Evolutionary conservation across 495 filamentous ascomycete species (phyloP), one percentile per base, ranked within the genome.

Genomic region (Apodospora peruviana): DNA sequence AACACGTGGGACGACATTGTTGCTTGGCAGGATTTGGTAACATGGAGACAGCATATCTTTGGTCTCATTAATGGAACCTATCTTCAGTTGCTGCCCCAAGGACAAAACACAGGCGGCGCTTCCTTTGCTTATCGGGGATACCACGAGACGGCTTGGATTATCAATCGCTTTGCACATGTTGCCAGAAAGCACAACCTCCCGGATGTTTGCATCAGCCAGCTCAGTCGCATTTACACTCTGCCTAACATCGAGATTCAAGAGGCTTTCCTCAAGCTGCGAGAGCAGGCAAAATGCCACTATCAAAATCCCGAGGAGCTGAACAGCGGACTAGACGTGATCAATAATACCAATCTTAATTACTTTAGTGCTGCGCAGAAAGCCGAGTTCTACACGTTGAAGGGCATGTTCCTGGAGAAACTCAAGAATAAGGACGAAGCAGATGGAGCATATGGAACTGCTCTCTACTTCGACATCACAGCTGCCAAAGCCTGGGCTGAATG

Each of bases 1-100:
- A 99, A 99, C 57, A 84, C 95, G 8, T 99, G 94, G 94, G 94
- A 99, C 57, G 94, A 99, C 61, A 99, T 99, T 69, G 95, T 95
- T 57, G 87, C 91, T 19, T 99, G 94, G 94, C 91, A 97, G 61
- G 94, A 97, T 60, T 76, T 99, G 18, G 93, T 99, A 17, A 97
- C 94, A 2, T 99, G 94, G 94, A 82, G 94, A 56, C 94, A 97
- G 63, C 94, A 99, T 67, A 94, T 99, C 53, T 99, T 99, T 73
- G 85, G 90, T 43, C 81, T 96, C 11, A 99, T 99, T 70, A 99
- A 99, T 61, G 79, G 74, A 10, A 95, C 88, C 0, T 99, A 99
- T 60, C 82, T 99, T 3, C 80, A 81, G 21, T 78, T 99, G 47
- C 67, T 96, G 23, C 94, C 89, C 3, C 84, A 90, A 59, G 53